Conservation (phyloP, 2,329 filamentous ascomycete species). For the Aspergillus arachidicola region DNA sequence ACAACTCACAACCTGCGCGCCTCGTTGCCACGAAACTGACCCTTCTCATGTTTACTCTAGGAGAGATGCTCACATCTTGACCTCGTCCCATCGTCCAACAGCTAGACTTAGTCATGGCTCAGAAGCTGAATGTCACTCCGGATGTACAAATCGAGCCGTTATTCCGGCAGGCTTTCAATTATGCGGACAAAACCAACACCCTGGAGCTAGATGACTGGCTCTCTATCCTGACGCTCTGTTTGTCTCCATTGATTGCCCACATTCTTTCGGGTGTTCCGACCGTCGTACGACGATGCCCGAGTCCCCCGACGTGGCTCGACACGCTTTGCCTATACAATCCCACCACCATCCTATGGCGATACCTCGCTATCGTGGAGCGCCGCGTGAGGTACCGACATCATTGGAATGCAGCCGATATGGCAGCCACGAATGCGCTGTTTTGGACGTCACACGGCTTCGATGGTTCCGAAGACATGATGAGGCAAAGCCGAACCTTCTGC, state of each 20-base stretch:
- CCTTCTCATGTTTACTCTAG: background rate
- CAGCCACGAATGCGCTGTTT: constrained; percentile 9
- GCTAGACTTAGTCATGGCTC: background rate
- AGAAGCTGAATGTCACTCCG: constrained; percentile 2
- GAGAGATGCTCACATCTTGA: background rate
- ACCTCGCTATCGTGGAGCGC: constrained; percentile 8
- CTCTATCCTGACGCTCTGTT: constrained; percentile 7
- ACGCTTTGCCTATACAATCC: constrained; percentile 11
- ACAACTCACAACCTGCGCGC: background rate
- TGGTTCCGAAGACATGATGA: constrained; percentile 10
- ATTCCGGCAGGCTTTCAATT: constrained; percentile 1
- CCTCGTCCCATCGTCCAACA: too few relatives aligned
- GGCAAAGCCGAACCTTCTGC: constrained; percentile 2
- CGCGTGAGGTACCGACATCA: background rate
- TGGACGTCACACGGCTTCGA: constrained; percentile 9
- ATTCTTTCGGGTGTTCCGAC: constrained; percentile 7
- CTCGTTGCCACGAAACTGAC: background rate
- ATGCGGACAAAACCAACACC: constrained; percentile 3
- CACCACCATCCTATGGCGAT: constrained; percentile 10
- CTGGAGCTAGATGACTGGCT: constrained; percentile 9
- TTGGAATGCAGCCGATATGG: constrained; percentile 7
- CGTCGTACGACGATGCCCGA: constrained; percentile 5
- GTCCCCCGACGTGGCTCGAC: constrained; percentile 6
- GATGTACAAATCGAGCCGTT: background rate
- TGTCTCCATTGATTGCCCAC: constrained; percentile 7